phyloP scores from a whole-genome alignment of 257 asterid genomes.

The Galeopsis tetrahit region DNA sequence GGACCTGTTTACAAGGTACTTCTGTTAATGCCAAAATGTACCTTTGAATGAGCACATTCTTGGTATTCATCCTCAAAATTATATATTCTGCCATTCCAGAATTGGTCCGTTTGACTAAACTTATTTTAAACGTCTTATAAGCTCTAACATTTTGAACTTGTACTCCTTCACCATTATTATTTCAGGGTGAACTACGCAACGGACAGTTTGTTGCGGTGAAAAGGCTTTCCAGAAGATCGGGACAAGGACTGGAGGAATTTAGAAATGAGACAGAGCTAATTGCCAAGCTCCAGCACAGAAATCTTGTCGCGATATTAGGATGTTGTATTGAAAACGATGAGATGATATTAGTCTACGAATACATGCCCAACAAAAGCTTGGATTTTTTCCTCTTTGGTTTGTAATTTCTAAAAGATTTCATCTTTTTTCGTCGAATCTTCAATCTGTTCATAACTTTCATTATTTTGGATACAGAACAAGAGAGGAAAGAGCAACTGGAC shows the following conservation, averaged over 20 bases:
- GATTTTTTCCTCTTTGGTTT: neutral
- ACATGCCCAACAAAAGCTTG: neutral
- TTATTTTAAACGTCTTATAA: too few species aligned
- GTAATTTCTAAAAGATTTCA: neutral
- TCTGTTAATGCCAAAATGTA: neutral
- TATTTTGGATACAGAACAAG: conserved; percentile 4
- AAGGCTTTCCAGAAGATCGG: conserved; percentile 34
- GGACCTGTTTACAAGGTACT: conserved; percentile 46
- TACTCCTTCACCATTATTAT: neutral
- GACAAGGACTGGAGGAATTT: conserved; percentile 35
- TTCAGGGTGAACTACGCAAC: conserved; percentile 6
- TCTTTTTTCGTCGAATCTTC: neutral
- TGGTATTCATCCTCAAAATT: too few species aligned
- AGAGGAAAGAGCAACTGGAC: conserved; percentile 25
- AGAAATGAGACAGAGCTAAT: conserved; percentile 33
- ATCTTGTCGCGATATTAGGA: conserved; percentile 32
- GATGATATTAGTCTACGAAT: conserved; percentile 9
- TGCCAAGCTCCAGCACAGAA: conserved; percentile 35
- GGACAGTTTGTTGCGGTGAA: conserved; percentile 30
- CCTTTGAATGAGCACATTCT: neutral
- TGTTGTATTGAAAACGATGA: conserved; percentile 27
- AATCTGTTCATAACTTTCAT: neutral
- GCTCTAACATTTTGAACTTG: neutral
- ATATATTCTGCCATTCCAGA: too few species aligned
- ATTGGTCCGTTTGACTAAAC: too few species aligned